A percentile compares a stretch with the other conserved stretches of the same genome.
These are phyloP conservation scores for Hypoxylon intermedium DNA, from an alignment of 495 filamentous ascomycete genomes.

Conservation along the genomic window DNA sequence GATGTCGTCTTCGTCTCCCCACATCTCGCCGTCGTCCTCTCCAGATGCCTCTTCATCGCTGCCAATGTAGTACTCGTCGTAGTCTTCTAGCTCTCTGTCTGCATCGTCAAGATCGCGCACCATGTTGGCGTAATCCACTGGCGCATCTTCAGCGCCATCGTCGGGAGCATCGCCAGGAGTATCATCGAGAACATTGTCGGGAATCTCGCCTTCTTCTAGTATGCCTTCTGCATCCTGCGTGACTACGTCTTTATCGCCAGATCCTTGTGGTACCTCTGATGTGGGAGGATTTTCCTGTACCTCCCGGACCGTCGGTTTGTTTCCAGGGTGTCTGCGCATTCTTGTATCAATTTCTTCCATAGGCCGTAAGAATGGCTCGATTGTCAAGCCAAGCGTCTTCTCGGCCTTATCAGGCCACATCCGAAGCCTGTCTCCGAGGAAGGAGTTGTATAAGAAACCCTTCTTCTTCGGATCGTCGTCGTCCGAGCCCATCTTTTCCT, in stretches of 20 bases:
- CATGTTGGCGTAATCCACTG: conserved; percentile 6
- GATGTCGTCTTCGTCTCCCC: conserved; percentile 2
- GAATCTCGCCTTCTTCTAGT: background rate
- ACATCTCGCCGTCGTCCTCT: conserved; percentile 6
- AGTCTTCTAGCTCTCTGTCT: conserved; percentile 11
- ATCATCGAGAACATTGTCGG: background rate
- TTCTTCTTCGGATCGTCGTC: conserved; percentile 52
- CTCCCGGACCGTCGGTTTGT: background rate
- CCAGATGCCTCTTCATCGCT: background rate
- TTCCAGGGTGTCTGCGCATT: background rate
- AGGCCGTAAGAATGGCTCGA: conserved; percentile 39
- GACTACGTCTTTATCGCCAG: background rate
- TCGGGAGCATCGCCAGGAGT: conserved; percentile 11
- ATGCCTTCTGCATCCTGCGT: conserved; percentile 1
- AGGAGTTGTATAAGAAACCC: conserved; percentile 41
- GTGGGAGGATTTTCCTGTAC: background rate
- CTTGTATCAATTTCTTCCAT: conserved; percentile 34
- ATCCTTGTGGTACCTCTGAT: background rate
- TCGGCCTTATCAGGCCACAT: conserved; percentile 36
- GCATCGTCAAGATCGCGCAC: conserved; percentile 9
- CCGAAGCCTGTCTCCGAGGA: conserved; percentile 31
- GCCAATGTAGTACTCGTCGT: conserved; percentile 18
- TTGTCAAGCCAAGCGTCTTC: conserved; percentile 36
- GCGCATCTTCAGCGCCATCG: background rate
- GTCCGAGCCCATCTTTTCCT: conserved; percentile 56